These are phyloP conservation scores for Clitopilus hobsonii DNA, from an alignment of 768 basidiomycete genomes.

Conservation along the genomic window DNA sequence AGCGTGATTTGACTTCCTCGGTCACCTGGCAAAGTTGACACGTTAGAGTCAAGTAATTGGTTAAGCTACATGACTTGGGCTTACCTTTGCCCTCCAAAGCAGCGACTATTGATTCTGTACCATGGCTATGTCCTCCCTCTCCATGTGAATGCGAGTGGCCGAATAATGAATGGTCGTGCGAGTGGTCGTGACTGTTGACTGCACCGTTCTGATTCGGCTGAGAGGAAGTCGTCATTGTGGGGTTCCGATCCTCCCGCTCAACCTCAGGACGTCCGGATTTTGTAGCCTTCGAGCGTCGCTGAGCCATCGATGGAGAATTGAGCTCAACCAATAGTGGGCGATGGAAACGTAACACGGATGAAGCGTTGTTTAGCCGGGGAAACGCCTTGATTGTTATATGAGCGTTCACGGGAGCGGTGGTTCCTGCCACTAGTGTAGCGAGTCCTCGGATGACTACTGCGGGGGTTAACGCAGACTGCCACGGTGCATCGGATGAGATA, in stretches of 20 bases:
- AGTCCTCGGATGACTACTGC: neutral
- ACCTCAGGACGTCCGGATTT: conserved; percentile 11
- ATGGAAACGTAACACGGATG: neutral
- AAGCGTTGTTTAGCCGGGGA: neutral
- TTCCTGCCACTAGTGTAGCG: neutral
- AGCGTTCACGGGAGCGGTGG: neutral
- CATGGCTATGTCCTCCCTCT: conserved; percentile 53
- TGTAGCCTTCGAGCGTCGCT: conserved; percentile 3
- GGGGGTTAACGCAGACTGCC: neutral
- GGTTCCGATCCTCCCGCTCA: conserved; percentile 18
- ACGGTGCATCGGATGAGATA: neutral
- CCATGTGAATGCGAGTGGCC: conserved; percentile 63
- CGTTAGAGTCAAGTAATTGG: too few relatives aligned
- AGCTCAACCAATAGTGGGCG: neutral
- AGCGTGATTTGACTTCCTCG: conserved; percentile 81
- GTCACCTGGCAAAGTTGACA: conserved; percentile 47
- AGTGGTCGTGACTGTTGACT: conserved; percentile 32
- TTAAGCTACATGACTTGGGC: too few relatives aligned
- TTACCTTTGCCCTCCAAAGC: conserved; percentile 63
- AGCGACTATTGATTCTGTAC: conserved; percentile 63
- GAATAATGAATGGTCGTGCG: conserved; percentile 56
- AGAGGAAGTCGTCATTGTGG: conserved; percentile 33
- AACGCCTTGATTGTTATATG: neutral
- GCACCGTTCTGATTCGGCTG: conserved; percentile 20
- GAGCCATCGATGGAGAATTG: conserved; percentile 2